Evolutionary conservation across 192 early-diverging fungal species (phyloP).

Genomic region (Allomyces macrogynus): DNA sequence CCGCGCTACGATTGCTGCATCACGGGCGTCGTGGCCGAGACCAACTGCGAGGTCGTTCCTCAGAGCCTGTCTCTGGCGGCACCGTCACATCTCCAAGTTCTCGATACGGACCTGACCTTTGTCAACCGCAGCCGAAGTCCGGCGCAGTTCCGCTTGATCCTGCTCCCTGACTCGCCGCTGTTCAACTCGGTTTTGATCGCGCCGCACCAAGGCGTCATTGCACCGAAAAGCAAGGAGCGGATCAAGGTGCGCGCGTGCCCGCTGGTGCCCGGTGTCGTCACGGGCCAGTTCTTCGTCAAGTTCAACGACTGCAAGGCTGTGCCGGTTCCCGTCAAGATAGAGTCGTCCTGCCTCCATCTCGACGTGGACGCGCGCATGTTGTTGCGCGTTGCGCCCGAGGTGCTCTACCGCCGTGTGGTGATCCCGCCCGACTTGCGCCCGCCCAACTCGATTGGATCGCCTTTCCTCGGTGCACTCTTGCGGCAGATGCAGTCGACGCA

Average conservation of each 20-base stretch:
- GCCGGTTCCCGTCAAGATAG: conserved; percentile 6
- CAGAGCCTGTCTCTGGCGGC: conserved; percentile 22
- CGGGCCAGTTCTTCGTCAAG: conserved; percentile 29
- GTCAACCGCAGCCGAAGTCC: conserved; percentile 23
- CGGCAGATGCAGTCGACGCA: not conserved
- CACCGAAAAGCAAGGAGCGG: conserved; percentile 15
- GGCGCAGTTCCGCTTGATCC: conserved; percentile 23
- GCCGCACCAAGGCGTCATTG: conserved; percentile 20
- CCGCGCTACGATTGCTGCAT: conserved; percentile 31
- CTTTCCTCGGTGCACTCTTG: not conserved
- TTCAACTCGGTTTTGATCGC: conserved; percentile 16
- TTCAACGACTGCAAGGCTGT: conserved; percentile 30
- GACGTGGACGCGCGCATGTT: conserved; percentile 10
- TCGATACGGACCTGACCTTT: conserved; percentile 28
- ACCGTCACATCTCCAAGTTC: conserved; percentile 26
- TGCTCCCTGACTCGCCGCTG: conserved; percentile 12
- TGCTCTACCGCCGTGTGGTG: conserved; percentile 13
- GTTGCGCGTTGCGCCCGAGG: conserved; percentile 2
- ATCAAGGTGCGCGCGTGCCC: conserved; percentile 21
- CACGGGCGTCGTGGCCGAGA: conserved; percentile 24
- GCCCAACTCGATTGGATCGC: not conserved
- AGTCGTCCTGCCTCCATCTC: conserved; percentile 17
- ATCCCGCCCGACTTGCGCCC: not conserved
- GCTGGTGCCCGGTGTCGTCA: conserved; percentile 19
- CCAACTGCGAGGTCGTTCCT: conserved; percentile 21